Percentiles rank a stretch among this genome's conserved stretches.
Conservation (phyloP, 805 yeast genomes). For the Zygosaccharomyces pseudorouxii region DNA sequence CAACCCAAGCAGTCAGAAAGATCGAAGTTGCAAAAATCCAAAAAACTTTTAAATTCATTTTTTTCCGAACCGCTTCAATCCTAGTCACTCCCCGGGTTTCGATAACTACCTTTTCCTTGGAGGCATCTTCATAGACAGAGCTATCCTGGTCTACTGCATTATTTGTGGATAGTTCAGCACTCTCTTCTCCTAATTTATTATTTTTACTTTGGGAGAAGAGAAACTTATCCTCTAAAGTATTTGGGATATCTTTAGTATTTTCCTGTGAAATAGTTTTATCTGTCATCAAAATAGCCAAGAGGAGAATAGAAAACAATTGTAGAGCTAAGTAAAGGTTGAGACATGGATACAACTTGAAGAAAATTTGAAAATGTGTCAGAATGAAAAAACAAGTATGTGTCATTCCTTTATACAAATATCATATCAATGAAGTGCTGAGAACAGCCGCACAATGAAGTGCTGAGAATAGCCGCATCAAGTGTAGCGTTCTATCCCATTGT, state of each 20-base stretch:
- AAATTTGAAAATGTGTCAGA: not conserved
- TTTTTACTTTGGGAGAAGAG: not conserved
- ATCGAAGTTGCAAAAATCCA: slow-evolving; percentile 21
- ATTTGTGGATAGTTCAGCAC: not conserved
- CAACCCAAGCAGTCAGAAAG: slow-evolving; percentile 29
- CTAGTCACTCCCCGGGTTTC: slow-evolving; percentile 27
- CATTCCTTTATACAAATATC: not conserved
- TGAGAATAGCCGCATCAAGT: not conserved
- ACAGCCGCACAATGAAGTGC: not conserved
- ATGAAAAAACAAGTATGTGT: not conserved
- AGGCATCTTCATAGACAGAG: not conserved
- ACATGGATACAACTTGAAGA: not conserved
- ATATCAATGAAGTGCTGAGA: not conserved
- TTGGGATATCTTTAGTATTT: not conserved
- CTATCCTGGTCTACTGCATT: not conserved
- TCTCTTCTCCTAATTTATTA: not conserved
- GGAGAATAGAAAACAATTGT: not conserved
- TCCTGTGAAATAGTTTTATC: not conserved
- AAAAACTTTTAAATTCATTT: slow-evolving; percentile 18
- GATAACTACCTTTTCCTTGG: slow-evolving; percentile 3
- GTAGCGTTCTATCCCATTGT: not conserved
- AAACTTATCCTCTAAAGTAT: not conserved
- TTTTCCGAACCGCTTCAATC: slow-evolving; percentile 25
- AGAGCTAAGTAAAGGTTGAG: not conserved
- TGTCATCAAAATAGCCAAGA: not conserved